Conservation (phyloP, 2,329 filamentous ascomycete species). For the Tothia fuscella region DNA sequence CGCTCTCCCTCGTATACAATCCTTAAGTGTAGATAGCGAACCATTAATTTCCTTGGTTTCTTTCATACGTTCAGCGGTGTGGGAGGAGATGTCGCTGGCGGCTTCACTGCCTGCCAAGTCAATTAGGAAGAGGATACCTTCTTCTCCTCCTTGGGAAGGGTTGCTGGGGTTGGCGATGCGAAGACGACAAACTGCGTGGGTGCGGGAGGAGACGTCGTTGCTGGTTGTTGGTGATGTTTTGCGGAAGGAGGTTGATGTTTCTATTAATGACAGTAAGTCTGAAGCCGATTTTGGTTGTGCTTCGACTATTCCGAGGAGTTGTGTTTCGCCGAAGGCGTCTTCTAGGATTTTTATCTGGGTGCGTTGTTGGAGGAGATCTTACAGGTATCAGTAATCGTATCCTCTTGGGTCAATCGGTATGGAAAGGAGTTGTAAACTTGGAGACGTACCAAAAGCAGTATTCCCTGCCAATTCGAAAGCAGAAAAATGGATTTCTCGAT, state of each 20-base stretch:
- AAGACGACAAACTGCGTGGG: constrained; percentile 95
- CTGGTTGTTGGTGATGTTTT: constrained; percentile 91
- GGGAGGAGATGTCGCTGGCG: constrained; percentile 63
- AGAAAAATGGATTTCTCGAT: constrained; percentile 34
- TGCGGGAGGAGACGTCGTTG: constrained; percentile 71
- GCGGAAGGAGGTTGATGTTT: constrained; percentile 56
- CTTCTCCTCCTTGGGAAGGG: constrained; percentile 69
- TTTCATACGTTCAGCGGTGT: constrained; percentile 73
- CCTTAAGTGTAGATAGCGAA: constrained; percentile 41
- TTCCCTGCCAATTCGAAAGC: constrained; percentile 39
- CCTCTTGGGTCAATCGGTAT: constrained; percentile 91
- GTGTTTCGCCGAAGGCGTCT: constrained; percentile 28
- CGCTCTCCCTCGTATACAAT: constrained; percentile 3
- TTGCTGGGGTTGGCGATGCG: constrained; percentile 64
- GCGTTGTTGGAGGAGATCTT: constrained; percentile 45
- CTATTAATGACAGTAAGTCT: background rate
- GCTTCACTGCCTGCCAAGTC: constrained; percentile 83
- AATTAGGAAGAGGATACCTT: constrained; percentile 89
- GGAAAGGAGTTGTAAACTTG: no score
- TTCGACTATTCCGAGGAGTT: background rate
- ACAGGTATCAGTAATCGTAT: constrained; percentile 63
- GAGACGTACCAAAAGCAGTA: constrained; percentile 35
- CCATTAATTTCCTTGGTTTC: constrained; percentile 98
- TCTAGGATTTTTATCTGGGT: constrained; percentile 33
- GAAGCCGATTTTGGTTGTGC: background rate